Percentiles rank a stretch among this genome's conserved stretches.
These are phyloP conservation scores for Salix caprea DNA, from an alignment of 345 rosid genomes.

Conservation along the genomic window DNA sequence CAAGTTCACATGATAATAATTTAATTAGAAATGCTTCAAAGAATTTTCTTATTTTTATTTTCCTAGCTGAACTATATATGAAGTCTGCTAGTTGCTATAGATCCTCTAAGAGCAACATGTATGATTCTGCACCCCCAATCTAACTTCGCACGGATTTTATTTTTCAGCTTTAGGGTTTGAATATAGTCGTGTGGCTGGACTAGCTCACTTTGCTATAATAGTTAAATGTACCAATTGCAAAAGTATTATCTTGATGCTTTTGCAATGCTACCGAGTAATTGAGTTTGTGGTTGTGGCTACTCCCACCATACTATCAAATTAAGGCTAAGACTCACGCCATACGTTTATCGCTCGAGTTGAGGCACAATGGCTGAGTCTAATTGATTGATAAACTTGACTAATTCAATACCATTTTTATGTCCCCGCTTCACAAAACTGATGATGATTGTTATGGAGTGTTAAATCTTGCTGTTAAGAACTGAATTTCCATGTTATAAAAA, in stretches of 20 bases:
- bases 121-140: too few relatives aligned
- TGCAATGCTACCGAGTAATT: neutral
- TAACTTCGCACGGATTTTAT: too few relatives aligned
- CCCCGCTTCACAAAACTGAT: neutral
- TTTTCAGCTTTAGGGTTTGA: too few relatives aligned
- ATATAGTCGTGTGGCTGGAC: too few relatives aligned
- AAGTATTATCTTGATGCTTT: neutral
- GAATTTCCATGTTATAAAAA: neutral
- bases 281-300: neutral
- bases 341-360: neutral
- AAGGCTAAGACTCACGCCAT: neutral
- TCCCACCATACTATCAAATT: neutral
- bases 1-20: too few relatives aligned
- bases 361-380: neutral
- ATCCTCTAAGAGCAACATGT: too few relatives aligned
- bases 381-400: neutral
- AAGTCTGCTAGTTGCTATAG: too few relatives aligned
- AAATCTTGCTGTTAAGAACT: neutral
- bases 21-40: too few relatives aligned
- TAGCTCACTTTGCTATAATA: too few relatives aligned
- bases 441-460: neutral
- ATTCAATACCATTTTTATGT: neutral
- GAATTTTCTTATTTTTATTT: too few relatives aligned
- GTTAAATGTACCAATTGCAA: neutral
- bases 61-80: too few relatives aligned